Evolutionary conservation across 2,329 filamentous ascomycete species (phyloP), one percentile per base, ranked within the genome.

Genomic region (Pestalotiopsis sp.): DNA sequence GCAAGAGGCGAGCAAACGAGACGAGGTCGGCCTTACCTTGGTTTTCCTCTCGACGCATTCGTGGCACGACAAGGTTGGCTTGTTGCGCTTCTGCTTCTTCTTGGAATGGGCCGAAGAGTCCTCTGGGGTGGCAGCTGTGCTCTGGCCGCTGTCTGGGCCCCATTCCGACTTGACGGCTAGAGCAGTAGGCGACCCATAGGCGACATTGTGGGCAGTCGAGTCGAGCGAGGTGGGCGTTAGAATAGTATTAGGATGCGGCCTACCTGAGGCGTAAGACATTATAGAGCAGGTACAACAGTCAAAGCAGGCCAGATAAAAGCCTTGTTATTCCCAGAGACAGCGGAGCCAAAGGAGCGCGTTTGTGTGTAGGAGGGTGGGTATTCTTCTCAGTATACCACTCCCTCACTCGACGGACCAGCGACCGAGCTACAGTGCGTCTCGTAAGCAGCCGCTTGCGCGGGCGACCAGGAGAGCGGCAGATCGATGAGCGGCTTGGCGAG

Each of bases 11-110:
- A 45, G n/a, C n/a, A 52, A 64, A 45, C n/a, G 20, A 23, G 39
- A 45, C n/a, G 20, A 23, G 39, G 13, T 31, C 39, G 17, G 25
- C 20, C 56, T 66, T 77, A 91, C 91, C 85, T 93, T 95, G 27
- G 92, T 95, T 82, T 95, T 95, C 73, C 92, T 85, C 80, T 94
- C 92, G 25, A 95, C 93, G 76, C 93, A 95, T 77, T 94, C 92
- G 70, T 90, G 87, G 75, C 93, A 95, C 63, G 91, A 93, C 71
- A 95, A 77, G 1, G 92, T 95, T 3, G 93, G 93, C 79, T 95
- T 95, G 81, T 95, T 95, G 62, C 93, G 88, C 82, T 92, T 94
- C 82, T 95, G 92, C 81, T 92, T 93, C 83, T 92, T 93, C 78
- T 82, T 86, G 12, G 82, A 77, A n/a, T 83, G 85, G 58, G 82